A percentile compares a stretch with the other conserved stretches of the same genome.
Conservation (phyloP, 306 rosid species). For the Gleditsia sinensis region DNA sequence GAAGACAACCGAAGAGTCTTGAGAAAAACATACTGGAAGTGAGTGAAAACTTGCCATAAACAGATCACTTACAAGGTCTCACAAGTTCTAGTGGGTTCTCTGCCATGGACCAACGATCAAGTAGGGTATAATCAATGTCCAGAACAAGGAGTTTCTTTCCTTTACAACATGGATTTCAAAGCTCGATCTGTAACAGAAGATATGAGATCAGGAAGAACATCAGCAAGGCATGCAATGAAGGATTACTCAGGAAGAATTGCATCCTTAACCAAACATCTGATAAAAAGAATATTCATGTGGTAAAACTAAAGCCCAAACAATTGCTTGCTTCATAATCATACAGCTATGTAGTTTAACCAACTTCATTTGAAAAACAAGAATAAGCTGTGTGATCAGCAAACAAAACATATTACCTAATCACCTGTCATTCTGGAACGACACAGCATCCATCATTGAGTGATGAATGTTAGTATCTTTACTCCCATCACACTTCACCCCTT, state of each 20-base stretch:
- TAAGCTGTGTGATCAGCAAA: background rate
- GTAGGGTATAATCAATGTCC: slow-evolving; percentile 93
- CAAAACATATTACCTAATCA: background rate
- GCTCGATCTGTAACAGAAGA: slow-evolving; percentile 57
- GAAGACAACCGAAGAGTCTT: slow-evolving; percentile 8
- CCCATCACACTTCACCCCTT: too few relatives aligned
- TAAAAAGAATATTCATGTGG: background rate
- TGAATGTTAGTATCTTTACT: too few relatives aligned
- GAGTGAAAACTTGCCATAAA: background rate
- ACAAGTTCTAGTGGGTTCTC: slow-evolving; percentile 94
- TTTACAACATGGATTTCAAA: slow-evolving; percentile 77
- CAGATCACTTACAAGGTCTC: slow-evolving; percentile 78
- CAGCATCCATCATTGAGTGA: background rate
- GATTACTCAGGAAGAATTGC: background rate
- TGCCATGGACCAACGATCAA: slow-evolving; percentile 93
- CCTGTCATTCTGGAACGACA: background rate
- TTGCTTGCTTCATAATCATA: background rate
- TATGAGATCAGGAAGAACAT: slow-evolving; percentile 4
- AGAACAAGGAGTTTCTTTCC: slow-evolving; percentile 95
- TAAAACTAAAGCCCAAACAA: background rate
- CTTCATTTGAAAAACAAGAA: background rate
- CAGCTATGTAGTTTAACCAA: background rate
- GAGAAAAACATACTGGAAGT: background rate
- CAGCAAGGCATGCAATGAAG: background rate
- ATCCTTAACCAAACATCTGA: background rate